phyloP scores from a whole-genome alignment of 2,329 filamentous ascomycete species.

The Paecilomyces fulvus region DNA sequence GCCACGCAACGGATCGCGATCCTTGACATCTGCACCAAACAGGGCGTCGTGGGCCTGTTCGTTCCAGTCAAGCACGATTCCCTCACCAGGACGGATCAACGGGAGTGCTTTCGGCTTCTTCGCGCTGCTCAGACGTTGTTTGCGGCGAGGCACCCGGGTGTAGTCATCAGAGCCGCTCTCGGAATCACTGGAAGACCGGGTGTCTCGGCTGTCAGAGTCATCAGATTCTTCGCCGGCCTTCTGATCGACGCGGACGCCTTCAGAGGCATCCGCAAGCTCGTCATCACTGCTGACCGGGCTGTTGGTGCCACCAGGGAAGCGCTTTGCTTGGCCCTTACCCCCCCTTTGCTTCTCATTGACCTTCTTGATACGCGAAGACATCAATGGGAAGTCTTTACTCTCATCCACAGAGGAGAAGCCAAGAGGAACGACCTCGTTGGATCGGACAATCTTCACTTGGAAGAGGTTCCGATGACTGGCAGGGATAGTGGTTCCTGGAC shows the following conservation, averaged over 20 bases:
- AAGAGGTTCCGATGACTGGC: conserved; percentile 64
- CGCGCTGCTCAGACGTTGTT: conserved; percentile 7
- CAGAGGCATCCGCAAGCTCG: conserved; percentile 17
- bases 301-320: conserved; percentile 8
- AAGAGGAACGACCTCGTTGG: conserved; percentile 55
- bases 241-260: conserved; percentile 5
- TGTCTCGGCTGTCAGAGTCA: conserved; percentile 11
- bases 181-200: conserved; percentile 18
- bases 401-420: conserved; percentile 60
- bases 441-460: conserved; percentile 58
- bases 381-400: conserved; percentile 48
- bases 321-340: conserved; percentile 8
- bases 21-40: conserved; percentile 45
- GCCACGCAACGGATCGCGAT: conserved; percentile 49
- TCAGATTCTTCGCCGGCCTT: conserved; percentile 11
- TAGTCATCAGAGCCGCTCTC: conserved; percentile 24
- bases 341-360: conserved; percentile 9
- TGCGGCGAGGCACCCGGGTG: conserved; percentile 7
- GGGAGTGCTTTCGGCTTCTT: conserved; percentile 36
- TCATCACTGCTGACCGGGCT: conserved; percentile 24
- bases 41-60: conserved; percentile 60
- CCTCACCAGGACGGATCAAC: conserved; percentile 72
- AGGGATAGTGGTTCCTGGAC: conserved; percentile 51
- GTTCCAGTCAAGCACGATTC: conserved; percentile 79
- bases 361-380: conserved; percentile 39